Conservation (phyloP, 139 green algal species). For the Tetradesmus lagerheimii region DNA sequence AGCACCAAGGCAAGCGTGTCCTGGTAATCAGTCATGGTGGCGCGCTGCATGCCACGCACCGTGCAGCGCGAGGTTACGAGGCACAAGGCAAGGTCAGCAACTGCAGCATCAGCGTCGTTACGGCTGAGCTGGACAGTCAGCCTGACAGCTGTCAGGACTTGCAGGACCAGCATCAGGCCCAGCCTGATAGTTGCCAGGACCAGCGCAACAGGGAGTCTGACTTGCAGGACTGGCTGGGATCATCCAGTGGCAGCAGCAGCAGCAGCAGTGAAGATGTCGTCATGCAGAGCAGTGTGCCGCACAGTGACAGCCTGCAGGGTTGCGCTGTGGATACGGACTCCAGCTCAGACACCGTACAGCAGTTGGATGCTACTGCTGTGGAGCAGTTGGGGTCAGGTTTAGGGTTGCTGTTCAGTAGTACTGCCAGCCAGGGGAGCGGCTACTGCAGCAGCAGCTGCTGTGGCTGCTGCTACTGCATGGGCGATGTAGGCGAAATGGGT, state of each 20-base stretch:
- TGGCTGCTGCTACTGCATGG: background rate
- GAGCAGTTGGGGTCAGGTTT: background rate
- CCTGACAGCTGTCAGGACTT: background rate
- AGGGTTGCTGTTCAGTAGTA: background rate
- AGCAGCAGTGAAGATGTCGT: conserved; percentile 4
- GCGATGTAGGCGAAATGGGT: background rate
- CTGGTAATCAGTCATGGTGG: conserved; percentile 34
- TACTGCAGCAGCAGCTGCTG: background rate
- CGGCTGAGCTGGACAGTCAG: background rate
- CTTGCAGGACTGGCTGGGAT: background rate
- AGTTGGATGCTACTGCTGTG: background rate
- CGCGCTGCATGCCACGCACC: conserved; percentile 26
- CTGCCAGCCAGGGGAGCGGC: background rate
- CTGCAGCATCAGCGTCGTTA: conserved; percentile 31
- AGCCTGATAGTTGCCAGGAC: background rate
- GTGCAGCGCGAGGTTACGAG: conserved; percentile 23
- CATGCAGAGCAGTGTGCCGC: background rate
- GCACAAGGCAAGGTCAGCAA: conserved; percentile 41
- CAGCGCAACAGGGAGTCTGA: background rate
- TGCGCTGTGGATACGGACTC: background rate
- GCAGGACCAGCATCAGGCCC: background rate
- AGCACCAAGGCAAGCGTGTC: conserved; percentile 14
- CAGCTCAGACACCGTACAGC: background rate
- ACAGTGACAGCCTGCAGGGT: background rate
- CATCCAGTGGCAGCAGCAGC: background rate